A percentile compares a stretch with the other conserved stretches of the same genome.
Evolutionary conservation across 2,329 filamentous ascomycete species (phyloP).

Genomic region (Talaromyces amestolkiae): DNA sequence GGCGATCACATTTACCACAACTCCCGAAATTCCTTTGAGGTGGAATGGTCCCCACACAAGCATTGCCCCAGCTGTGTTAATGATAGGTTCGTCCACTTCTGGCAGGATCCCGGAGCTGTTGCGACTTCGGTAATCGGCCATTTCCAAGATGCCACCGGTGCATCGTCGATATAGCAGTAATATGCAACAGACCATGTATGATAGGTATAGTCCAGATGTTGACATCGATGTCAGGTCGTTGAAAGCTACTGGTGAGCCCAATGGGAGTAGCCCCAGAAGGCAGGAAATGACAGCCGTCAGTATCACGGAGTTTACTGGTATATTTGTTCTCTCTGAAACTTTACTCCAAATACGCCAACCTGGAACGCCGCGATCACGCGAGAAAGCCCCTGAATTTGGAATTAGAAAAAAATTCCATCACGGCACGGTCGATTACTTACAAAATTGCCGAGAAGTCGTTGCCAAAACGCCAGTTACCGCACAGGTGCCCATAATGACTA

Average conservation of each 20-base stretch:
- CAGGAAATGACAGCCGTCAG: constrained; percentile 28
- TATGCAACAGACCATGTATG: constrained; percentile 49
- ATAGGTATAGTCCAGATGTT: constrained; percentile 46
- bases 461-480: constrained; percentile 34
- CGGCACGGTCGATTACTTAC: constrained; percentile 18
- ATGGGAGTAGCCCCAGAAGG: constrained; percentile 51
- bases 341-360: constrained; percentile 28
- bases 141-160: constrained; percentile 34
- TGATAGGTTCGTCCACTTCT: constrained; percentile 29
- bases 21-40: constrained; percentile 43
- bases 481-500: constrained; percentile 34
- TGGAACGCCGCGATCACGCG: constrained; percentile 37
- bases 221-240: constrained; percentile 51
- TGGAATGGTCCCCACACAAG: constrained; percentile 28
- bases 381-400: constrained; percentile 34
- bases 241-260: constrained; percentile 50
- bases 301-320: constrained; percentile 30
- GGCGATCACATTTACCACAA: constrained; percentile 44
- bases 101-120: neutral
- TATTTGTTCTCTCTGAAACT: constrained; percentile 24
- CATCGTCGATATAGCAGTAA: constrained; percentile 46
- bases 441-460: constrained; percentile 31
- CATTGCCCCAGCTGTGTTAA: constrained; percentile 21
- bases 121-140: constrained; percentile 23
- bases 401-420: neutral